Evolutionary conservation across 257 asterid genomes (phyloP), one percentile per base, ranked within the genome.

Genomic region (Lycium barbarum): DNA sequence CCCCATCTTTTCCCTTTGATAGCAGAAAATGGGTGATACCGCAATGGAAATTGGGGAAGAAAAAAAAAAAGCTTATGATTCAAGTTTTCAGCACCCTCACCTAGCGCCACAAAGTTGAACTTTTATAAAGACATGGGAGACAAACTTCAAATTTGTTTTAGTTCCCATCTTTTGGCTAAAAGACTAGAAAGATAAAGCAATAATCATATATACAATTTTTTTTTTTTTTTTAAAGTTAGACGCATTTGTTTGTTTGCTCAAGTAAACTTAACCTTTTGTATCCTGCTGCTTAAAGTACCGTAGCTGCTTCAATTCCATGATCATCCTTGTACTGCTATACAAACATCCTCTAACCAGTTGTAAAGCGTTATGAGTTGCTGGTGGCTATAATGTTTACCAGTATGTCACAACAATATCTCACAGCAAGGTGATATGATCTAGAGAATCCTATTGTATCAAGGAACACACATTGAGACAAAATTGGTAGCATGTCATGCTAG

Each of bases 391-490:
- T 72, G 33, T 43, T 72, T 43, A 45, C 80, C 18, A 43, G 57
- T 43, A 40, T 43, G 51, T 72, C 45, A 43, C 33, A 72, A 22
- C 36, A 43, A 53, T 72, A 40, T 72, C 57, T 72, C 43, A 9
- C 80, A 43, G 35, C 57, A 72, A 72, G 35, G 36, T 72, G 57
- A 72, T 14, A 45, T 72, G 35, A n/a, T 45, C 58, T 45, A 72
- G 17, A 18, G 5, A n/a, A 72, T 72, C 80, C 57, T 45, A 72
- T 55, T 72, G 38, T 43, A 72, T 72, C 80, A 76, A 51, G 81
- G 43, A 76, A 76, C 81, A 76, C 61, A 51, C 22, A 51, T 51
- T 76, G 63, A 53, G 51, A 76, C 82, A 51, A 49, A 76, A 51
- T 26, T 51, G 63, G 14, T 51, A 51, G 7, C 40, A 18, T 26